Conservation (phyloP, 73 alveolate genomes). For the Tetrahymena borealis region DNA sequence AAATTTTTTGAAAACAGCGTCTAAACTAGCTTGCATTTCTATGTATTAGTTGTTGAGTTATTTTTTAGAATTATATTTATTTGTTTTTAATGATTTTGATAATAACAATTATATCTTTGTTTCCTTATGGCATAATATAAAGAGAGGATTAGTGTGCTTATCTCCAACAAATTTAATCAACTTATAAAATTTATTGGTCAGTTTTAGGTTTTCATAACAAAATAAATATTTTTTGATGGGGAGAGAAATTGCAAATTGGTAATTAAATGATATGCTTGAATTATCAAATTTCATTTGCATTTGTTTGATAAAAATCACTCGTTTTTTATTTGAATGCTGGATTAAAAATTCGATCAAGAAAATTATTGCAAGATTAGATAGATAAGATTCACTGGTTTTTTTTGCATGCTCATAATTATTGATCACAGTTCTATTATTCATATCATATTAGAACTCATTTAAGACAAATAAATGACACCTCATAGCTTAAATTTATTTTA, state of each 20-base stretch:
- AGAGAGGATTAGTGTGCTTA: background rate
- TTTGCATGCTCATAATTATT: background rate
- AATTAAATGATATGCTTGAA: background rate
- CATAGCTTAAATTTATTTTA: no score
- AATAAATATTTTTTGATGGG: background rate
- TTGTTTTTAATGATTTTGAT: background rate
- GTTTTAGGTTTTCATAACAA: background rate
- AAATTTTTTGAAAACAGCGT: constrained; percentile 23
- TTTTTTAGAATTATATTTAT: background rate
- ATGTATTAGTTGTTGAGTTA: background rate
- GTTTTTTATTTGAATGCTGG: background rate
- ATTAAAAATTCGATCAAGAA: background rate
- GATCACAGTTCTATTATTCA: no score
- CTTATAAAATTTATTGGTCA: background rate
- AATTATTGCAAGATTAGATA: no score
- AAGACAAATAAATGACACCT: no score
- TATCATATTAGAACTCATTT: no score
- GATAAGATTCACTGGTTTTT: background rate
- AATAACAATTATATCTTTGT: background rate
- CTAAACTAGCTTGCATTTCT: constrained; percentile 17
- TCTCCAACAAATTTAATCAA: background rate
- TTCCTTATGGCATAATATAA: no score
- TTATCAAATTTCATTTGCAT: background rate
- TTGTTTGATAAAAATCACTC: background rate
- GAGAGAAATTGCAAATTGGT: background rate